These are phyloP conservation scores for Botryotinia narcissicola DNA, from an alignment of 2,329 filamentous ascomycete genomes.

Conservation along the genomic window DNA sequence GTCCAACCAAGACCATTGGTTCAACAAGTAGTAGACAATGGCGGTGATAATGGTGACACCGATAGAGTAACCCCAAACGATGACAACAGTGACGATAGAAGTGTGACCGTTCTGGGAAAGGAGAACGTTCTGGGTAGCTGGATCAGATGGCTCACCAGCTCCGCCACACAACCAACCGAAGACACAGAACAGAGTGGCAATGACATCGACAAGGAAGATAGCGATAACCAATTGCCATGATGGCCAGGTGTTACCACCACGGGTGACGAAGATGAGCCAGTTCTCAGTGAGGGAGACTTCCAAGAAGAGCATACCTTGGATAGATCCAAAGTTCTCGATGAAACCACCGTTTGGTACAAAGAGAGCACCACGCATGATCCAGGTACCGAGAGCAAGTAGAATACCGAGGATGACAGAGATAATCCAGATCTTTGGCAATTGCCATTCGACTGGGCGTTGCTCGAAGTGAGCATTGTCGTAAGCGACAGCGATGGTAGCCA, in stretches of 20 bases:
- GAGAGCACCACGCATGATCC: conserved; percentile 69
- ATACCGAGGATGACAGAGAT: conserved; percentile 68
- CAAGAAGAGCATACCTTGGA: conserved; percentile 73
- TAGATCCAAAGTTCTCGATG: conserved; percentile 70
- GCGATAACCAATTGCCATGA: conserved; percentile 71
- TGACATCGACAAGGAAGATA: conserved; percentile 68
- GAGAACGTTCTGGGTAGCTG: conserved; percentile 40
- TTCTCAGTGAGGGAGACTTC: conserved; percentile 73
- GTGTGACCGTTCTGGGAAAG: conserved; percentile 44
- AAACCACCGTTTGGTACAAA: conserved; percentile 69
- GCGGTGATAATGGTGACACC: conserved; percentile 64
- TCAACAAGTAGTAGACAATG: conserved; percentile 62
- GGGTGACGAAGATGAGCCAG: conserved; percentile 77
- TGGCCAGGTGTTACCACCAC: conserved; percentile 69
- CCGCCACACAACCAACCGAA: conserved; percentile 70
- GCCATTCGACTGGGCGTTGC: conserved; percentile 73
- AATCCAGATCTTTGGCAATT: conserved; percentile 78
- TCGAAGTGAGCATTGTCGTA: conserved; percentile 80
- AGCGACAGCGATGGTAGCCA: conserved; percentile 74
- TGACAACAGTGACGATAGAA: conserved; percentile 59
- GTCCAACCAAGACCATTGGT: conserved; percentile 56
- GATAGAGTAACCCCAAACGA: conserved; percentile 65
- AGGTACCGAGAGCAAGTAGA: conserved; percentile 67
- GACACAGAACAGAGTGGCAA: conserved; percentile 70
- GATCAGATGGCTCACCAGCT: conserved; percentile 39